Evolutionary conservation across 2,329 filamentous ascomycete genomes (phyloP), one percentile per base, ranked within the genome.

Genomic region (Drechslera avenae): DNA sequence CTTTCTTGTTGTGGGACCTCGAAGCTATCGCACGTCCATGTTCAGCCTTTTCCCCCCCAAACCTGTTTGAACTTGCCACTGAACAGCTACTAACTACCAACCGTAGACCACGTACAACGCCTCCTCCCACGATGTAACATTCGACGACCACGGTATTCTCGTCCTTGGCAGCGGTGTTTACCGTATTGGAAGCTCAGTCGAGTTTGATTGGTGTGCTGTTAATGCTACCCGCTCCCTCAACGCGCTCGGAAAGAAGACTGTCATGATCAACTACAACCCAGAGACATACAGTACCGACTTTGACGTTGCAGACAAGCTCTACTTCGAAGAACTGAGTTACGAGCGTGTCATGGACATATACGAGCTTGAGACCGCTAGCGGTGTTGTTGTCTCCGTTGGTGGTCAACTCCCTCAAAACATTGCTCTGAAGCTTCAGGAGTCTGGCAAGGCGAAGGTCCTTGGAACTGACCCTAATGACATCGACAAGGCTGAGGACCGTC

Each of bases 331-430:
- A 76, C 78, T 97, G 46, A 94, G 88, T 75, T 97, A 97, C 73
- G 94, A 97, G 79, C 88, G 93, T 71, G 93, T 97, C 8, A 96
- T 97, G 91, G 94, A 99, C 74, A 97, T 97, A 60, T 97, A 97
- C 73, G 94, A 97, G 75, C 83, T 97, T 13, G 94, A 97, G 76
- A 80, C 80, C 51, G 87, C 92, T 5, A 85, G 81, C 46, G 93
- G 92, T 64, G 91, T 97, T 19, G 92, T 97, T 3, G 93, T 97
- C 6, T 97, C 91, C 52, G 91, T 97, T 9, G 94, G 94, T 69
- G 94, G 94, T 35, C 94, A 99, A 77, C 84, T 97, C 53, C 92
- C 94, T 2, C 94, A 99, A 78, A 97, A 97, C 79, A 97, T 97
- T 69, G 94, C 94, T 3, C 86, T 97, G 39, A 89, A 90, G 62